phyloP scores from a whole-genome alignment of 2,329 filamentous ascomycete species.

The Pestalotiopsis sp. region DNA sequence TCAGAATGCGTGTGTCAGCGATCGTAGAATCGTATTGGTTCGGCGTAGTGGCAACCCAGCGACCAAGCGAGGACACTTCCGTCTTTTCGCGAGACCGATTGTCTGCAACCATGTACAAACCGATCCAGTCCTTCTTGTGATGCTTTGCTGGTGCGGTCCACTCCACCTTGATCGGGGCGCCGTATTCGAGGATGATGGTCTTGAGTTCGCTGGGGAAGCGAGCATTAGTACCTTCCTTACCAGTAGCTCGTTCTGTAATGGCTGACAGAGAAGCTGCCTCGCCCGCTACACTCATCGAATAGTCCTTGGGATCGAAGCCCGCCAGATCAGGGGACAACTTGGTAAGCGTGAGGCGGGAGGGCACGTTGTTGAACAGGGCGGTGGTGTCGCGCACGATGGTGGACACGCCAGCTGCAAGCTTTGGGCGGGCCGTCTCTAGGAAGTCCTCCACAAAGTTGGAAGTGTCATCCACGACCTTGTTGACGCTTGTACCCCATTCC shows the following conservation, averaged over 20 bases:
- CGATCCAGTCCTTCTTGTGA: conserved; percentile 91
- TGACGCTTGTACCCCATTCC: conserved; percentile 82
- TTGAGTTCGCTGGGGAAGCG: conserved; percentile 71
- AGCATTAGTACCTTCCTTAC: conserved; percentile 72
- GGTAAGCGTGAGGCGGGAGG: conserved; percentile 81
- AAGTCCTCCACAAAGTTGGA: conserved; percentile 90
- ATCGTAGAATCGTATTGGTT: conserved; percentile 75
- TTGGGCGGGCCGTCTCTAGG: conserved; percentile 81
- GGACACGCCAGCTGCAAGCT: conserved; percentile 81
- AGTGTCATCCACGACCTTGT: conserved; percentile 83
- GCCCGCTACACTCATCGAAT: conserved; percentile 75
- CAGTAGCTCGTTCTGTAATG: conserved; percentile 62
- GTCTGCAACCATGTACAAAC: conserved; percentile 93
- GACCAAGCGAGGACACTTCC: conserved; percentile 79
- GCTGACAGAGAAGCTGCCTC: conserved; percentile 54
- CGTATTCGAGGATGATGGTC: conserved; percentile 83
- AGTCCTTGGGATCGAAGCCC: conserved; percentile 77
- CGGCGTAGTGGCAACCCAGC: conserved; percentile 82
- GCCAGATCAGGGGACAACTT: conserved; percentile 78
- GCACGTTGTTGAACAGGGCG: conserved; percentile 85
- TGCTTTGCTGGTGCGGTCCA: conserved; percentile 91
- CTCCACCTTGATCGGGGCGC: conserved; percentile 82
- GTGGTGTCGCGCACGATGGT: conserved; percentile 87
- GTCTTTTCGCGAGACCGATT: conserved; percentile 86
- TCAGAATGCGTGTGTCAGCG: conserved; percentile 75